Conservation (phyloP, 345 rosid genomes). For the Lepidium didymum region DNA sequence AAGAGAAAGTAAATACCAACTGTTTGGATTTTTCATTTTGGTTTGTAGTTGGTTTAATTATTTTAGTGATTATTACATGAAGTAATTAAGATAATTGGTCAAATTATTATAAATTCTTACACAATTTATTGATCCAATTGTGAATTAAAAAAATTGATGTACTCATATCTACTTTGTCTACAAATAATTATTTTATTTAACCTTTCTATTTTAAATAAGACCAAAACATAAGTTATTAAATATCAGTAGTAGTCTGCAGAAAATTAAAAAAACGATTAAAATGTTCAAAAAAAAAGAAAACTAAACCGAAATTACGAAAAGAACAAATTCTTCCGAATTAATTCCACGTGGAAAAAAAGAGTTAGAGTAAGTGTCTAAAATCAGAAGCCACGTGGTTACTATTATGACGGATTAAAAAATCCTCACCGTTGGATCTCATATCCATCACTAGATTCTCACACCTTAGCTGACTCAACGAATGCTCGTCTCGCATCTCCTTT, state of each 20-base stretch:
- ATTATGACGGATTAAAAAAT: slow-evolving; percentile 42
- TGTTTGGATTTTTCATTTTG: slow-evolving; percentile 15
- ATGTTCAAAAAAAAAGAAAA: background rate
- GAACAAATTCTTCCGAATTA: background rate
- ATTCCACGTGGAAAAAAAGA: slow-evolving; percentile 16
- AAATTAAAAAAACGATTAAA: background rate
- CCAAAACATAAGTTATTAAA: background rate
- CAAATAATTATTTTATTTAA: background rate
- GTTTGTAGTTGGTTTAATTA: slow-evolving; percentile 10
- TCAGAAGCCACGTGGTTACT: slow-evolving; percentile 73
- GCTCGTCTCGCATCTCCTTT: slow-evolving; percentile 33
- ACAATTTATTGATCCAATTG: no score
- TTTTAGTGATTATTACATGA: background rate
- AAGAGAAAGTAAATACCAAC: background rate
- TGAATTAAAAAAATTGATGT: no score
- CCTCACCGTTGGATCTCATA: slow-evolving; percentile 64
- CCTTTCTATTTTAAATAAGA: background rate
- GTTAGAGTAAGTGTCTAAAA: slow-evolving; percentile 60
- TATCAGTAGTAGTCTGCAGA: slow-evolving; percentile 4
- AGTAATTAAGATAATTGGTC: no score
- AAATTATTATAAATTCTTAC: no score
- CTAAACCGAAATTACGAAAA: background rate
- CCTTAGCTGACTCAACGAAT: slow-evolving; percentile 38
- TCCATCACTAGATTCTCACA: slow-evolving; percentile 39
- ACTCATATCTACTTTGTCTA: background rate